Evolutionary conservation across 192 early-diverging fungal species (phyloP).

Genomic region (Dissophora globulifera): DNA sequence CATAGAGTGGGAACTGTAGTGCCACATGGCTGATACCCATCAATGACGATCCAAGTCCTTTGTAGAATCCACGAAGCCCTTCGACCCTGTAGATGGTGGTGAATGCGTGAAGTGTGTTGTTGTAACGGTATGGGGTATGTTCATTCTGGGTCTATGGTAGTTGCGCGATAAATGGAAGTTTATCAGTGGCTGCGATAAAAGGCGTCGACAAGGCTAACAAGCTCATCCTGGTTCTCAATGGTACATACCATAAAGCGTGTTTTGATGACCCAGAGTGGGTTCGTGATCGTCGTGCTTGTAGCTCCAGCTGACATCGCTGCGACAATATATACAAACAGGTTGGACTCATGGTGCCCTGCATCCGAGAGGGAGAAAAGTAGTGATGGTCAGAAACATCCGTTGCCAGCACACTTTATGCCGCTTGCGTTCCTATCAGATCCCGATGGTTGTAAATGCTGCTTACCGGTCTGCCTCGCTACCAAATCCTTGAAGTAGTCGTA

Average conservation of each 20-base stretch:
- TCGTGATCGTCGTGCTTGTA: conserved; percentile 79
- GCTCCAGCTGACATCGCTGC: conserved; percentile 90
- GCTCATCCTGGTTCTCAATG: neutral
- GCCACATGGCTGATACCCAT: conserved; percentile 94
- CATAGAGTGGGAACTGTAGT: conserved; percentile 97
- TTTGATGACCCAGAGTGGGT: conserved; percentile 94
- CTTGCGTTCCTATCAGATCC: too few species aligned
- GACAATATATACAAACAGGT: conserved; percentile 77
- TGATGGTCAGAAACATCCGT: too few species aligned
- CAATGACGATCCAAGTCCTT: conserved; percentile 90
- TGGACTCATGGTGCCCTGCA: conserved; percentile 50
- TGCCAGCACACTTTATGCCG: too few species aligned
- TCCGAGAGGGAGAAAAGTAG: neutral
- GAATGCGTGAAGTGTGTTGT: conserved; percentile 84
- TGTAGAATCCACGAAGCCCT: conserved; percentile 88
- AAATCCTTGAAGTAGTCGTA: conserved; percentile 84
- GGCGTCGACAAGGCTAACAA: neutral
- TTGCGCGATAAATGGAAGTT: too few species aligned
- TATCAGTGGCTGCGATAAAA: conserved; percentile 2
- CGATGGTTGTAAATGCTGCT: neutral
- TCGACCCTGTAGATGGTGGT: conserved; percentile 77
- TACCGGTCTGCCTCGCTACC: conserved; percentile 46
- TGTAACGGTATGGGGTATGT: conserved; percentile 82
- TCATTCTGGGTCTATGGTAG: conserved; percentile 81
- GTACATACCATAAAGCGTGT: conserved; percentile 82